Conservation (phyloP, 352 stramenopile species). For the Halophytophthora polymorphica region DNA sequence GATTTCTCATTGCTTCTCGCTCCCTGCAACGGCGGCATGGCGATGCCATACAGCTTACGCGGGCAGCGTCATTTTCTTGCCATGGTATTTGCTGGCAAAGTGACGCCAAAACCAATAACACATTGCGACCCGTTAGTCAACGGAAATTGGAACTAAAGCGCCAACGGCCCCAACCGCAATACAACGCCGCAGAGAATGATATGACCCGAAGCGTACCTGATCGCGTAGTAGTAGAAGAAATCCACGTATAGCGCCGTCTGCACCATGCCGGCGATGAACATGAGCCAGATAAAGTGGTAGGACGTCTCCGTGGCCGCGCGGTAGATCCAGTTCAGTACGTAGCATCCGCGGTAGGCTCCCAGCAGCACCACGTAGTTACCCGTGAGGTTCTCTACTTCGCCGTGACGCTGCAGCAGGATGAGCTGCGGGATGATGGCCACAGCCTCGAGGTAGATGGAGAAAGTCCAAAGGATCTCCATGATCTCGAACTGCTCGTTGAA, state of each 20-base stretch:
- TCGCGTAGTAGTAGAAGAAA: constrained; percentile 99
- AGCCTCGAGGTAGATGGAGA: constrained; percentile 99
- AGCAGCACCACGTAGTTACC: constrained; percentile 99
- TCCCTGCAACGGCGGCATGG: constrained; percentile 1
- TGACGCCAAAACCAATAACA: constrained; percentile 8
- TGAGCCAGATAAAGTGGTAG: constrained; percentile 98
- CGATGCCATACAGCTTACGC: constrained; percentile 44
- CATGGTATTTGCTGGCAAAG: constrained; percentile 78
- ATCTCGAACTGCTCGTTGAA: constrained; percentile 93
- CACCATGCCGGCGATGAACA: constrained; percentile 98
- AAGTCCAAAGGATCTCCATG: constrained; percentile 97
- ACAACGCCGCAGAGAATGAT: background rate
- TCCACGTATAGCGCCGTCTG: constrained; percentile 99
- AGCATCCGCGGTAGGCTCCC: constrained; percentile 96
- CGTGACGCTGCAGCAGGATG: constrained; percentile 97
- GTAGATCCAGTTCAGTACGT: constrained; percentile 99
- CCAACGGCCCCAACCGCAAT: background rate
- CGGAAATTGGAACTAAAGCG: too few relatives aligned
- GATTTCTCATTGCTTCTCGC: constrained; percentile 4
- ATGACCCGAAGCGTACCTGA: constrained; percentile 47
- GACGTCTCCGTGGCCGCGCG: constrained; percentile 93
- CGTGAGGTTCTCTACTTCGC: constrained; percentile 98
- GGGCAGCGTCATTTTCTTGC: constrained; percentile 89
- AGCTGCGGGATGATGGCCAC: constrained; percentile 99
- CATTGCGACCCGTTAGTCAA: too few relatives aligned